A percentile compares a stretch with the other conserved stretches of the same genome.
These are phyloP conservation scores for Croton setiger DNA, from an alignment of 441 rosid species.

Conservation along the genomic window DNA sequence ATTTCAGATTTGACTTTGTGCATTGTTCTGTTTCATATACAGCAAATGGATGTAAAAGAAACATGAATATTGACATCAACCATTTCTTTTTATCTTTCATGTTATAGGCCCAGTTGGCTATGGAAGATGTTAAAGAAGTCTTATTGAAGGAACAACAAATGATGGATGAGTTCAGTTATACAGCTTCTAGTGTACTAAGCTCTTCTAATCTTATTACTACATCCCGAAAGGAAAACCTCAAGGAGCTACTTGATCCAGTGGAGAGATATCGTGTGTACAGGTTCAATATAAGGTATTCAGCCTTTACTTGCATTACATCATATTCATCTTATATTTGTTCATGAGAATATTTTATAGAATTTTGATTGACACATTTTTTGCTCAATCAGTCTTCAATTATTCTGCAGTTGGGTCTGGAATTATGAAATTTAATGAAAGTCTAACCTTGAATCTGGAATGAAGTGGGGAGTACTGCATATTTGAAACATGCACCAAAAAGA, in stretches of 20 bases:
- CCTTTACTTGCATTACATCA: constrained; percentile 5
- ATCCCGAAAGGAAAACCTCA: constrained; percentile 64
- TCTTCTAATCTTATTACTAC: constrained; percentile 55
- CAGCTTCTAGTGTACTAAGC: constrained; percentile 66
- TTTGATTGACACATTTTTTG: not conserved
- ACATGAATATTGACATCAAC: not conserved
- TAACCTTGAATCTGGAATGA: not conserved
- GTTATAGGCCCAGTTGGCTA: constrained; percentile 48
- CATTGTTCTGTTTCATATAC: not conserved
- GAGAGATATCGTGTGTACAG: constrained; percentile 61
- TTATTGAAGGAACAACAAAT: constrained; percentile 47
- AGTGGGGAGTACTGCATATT: not conserved
- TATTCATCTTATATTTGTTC: constrained; percentile 3
- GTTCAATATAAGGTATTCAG: constrained; percentile 62
- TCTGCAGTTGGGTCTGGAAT: not conserved
- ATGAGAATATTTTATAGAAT: not conserved
- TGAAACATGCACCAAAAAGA: not conserved
- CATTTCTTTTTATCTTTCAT: constrained; percentile 22
- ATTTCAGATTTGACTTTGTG: constrained; percentile 8
- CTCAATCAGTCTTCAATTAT: not conserved
- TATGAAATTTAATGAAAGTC: constrained; percentile 2
- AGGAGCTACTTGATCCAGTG: constrained; percentile 45
- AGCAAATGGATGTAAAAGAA: not conserved
- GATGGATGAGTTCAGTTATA: constrained; percentile 39
- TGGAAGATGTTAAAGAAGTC: constrained; percentile 48